phyloP scores from a whole-genome alignment of 305 asterid genomes.

The Solanum chacoense region DNA sequence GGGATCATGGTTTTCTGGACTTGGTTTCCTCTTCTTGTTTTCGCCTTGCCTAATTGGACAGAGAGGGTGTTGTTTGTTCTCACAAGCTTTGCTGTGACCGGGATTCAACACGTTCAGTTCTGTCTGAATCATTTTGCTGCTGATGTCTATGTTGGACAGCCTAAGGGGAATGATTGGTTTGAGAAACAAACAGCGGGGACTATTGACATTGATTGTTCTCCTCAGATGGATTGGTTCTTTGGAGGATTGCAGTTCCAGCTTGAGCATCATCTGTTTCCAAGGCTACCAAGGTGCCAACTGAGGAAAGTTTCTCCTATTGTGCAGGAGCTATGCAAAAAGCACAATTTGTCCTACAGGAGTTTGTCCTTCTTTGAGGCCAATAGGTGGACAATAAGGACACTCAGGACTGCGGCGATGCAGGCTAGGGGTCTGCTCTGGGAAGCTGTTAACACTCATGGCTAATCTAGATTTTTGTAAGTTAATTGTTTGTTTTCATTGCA shows the following conservation, averaged over 20 bases:
- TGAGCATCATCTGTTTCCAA: constrained; percentile 63
- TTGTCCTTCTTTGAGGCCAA: constrained; percentile 24
- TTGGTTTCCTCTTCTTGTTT: constrained; percentile 67
- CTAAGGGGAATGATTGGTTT: neutral
- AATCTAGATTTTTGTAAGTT: constrained; percentile 4
- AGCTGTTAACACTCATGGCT: constrained; percentile 37
- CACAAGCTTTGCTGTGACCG: constrained; percentile 34
- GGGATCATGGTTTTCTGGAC: constrained; percentile 64
- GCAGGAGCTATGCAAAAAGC: constrained; percentile 55
- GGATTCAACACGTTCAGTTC: constrained; percentile 64
- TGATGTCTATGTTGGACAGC: neutral
- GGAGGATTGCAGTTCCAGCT: constrained; percentile 34
- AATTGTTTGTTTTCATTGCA: neutral
- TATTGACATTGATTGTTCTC: neutral
- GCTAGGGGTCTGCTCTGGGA: constrained; percentile 34
- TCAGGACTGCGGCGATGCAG: constrained; percentile 24
- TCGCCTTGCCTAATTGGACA: constrained; percentile 48
- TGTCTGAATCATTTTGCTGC: constrained; percentile 35
- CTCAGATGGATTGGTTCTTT: neutral
- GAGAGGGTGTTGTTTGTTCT: constrained; percentile 48
- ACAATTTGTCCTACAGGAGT: constrained; percentile 38
- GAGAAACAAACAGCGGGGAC: neutral
- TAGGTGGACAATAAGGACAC: constrained; percentile 18
- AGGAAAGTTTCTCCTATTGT: constrained; percentile 55
- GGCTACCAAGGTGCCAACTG: constrained; percentile 62